Base-by-base conservation (phyloP, 495 filamentous ascomycete genomes). In the Geopyxis carbonaria region DNA sequence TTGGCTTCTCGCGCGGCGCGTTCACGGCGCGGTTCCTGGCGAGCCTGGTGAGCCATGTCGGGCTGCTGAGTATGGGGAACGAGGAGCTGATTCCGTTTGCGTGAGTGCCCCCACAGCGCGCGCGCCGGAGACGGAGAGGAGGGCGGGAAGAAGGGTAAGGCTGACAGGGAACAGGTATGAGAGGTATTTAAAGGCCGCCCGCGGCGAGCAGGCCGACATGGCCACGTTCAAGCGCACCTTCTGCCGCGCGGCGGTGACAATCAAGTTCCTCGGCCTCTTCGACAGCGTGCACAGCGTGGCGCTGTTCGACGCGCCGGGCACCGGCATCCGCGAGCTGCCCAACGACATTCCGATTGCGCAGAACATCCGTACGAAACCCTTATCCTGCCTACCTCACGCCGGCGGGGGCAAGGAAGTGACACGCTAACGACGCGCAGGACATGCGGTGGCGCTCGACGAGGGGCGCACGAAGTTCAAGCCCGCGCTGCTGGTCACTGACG, bases 21-120 rank as follows among this genome's bases (percentile, higher is more conserved):
- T 67, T 63, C 46, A 67, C 64, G 1, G 64, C 63, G 2, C 62
- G 61, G 7, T 64, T 66, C 40, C 57, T 68, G 8, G 62, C 65
- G 16, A 57, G 62, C 21, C 61, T 68, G 58, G 50, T 68, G 27
- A 54, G 60, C 20, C 55, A 53, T 9, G 56, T 63, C 8, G 65
- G 65, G 3, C 46, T 68, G 10, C 57, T 67, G 5, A 62, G 58
- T 19, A 60, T 57, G 29, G 62, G 64, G 28, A 67, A 67, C 37
- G 64, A 67, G 34, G 61, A 67, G 27, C 50, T 64, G 50, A 40
- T 57, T 8, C 34, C 42, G 22, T 22, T 29, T 22, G n/a, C n/a
- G 16, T n/a, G 14, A 34, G 10, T 18, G 3, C 2, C 31, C 3
- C 16, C 16, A 3, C 20, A 19, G 2, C 1, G 14, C 16, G 11